Conservation (phyloP, 2,329 filamentous ascomycete species). For the Claviceps quebecensis region DNA sequence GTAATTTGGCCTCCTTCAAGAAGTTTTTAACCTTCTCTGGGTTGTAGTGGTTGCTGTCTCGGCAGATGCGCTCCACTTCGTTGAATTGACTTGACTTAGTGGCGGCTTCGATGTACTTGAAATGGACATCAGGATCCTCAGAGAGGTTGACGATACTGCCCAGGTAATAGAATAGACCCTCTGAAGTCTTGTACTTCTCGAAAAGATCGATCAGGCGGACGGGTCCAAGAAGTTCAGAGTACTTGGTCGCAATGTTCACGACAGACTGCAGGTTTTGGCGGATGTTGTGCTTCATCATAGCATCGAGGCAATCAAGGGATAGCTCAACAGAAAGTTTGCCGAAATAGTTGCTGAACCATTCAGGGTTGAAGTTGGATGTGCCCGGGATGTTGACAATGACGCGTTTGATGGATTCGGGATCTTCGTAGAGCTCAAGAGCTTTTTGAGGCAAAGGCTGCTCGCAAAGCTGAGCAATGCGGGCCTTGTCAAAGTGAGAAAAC, state of each 20-base stretch:
- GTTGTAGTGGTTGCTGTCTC: constrained; percentile 82
- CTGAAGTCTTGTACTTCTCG: constrained; percentile 93
- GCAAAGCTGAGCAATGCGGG: constrained; percentile 76
- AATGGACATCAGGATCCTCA: constrained; percentile 88
- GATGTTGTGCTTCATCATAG: constrained; percentile 94
- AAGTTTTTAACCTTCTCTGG: constrained; percentile 98
- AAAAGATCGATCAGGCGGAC: constrained; percentile 80
- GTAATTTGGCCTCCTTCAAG: constrained; percentile 85
- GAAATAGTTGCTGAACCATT: constrained; percentile 89
- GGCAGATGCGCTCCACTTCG: constrained; percentile 93
- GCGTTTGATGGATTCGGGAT: constrained; percentile 79
- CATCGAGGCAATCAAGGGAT: constrained; percentile 83
- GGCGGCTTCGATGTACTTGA: constrained; percentile 98
- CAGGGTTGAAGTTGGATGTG: constrained; percentile 72
- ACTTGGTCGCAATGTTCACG: constrained; percentile 92
- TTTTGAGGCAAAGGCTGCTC: constrained; percentile 80
- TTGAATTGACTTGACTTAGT: constrained; percentile 87
- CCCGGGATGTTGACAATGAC: constrained; percentile 70
- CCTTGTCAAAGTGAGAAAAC: constrained; percentile 93
- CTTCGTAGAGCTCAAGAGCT: constrained; percentile 89
- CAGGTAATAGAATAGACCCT: constrained; percentile 96
- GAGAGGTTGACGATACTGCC: constrained; percentile 96
- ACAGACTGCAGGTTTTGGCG: constrained; percentile 92
- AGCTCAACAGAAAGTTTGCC: constrained; percentile 91
- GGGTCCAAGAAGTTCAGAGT: constrained; percentile 87